These are phyloP conservation scores for Fonsecaea monophora DNA, from an alignment of 2,329 filamentous ascomycete genomes.

Conservation along the genomic window DNA sequence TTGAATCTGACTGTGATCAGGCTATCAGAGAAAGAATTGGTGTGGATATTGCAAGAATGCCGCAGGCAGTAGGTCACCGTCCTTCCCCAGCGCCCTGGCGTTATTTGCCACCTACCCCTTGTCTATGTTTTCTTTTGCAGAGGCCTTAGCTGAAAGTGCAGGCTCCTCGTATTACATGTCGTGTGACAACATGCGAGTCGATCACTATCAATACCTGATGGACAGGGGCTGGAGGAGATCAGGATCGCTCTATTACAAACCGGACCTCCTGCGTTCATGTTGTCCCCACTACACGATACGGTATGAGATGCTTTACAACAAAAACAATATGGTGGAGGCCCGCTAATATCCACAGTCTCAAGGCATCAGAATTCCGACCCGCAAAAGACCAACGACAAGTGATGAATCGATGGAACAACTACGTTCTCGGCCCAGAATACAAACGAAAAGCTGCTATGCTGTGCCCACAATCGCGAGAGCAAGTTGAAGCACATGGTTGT, in stretches of 20 bases:
- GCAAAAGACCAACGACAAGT: constrained; percentile 56
- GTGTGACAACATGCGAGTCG: constrained; percentile 51
- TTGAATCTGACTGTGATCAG: constrained; percentile 41
- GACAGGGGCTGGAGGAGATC: constrained; percentile 59
- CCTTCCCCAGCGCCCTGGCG: constrained; percentile 45
- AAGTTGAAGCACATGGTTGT: constrained; percentile 34
- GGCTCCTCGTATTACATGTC: constrained; percentile 56
- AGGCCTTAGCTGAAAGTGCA: constrained; percentile 36
- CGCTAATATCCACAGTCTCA: constrained; percentile 45
- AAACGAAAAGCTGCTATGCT: constrained; percentile 54
- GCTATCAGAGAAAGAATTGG: constrained; percentile 53
- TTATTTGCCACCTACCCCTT: constrained; percentile 22
- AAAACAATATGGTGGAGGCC: constrained; percentile 10
- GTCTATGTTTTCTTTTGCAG: constrained; percentile 12
- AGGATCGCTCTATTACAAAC: constrained; percentile 58
- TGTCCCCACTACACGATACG: constrained; percentile 78
- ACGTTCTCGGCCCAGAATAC: constrained; percentile 56
- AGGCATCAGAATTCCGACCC: constrained; percentile 52
- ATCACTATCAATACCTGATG: constrained; percentile 57
- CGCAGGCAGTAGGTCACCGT: constrained; percentile 51
- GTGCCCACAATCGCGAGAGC: constrained; percentile 55
- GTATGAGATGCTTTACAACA: constrained; percentile 39
- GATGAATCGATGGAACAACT: constrained; percentile 57
- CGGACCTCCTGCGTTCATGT: constrained; percentile 74
- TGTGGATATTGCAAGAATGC: constrained; percentile 58